Percentiles rank a stretch among this genome's conserved stretches.
Conservation (phyloP, 257 asterid species). For the Orobanche coerulescens region DNA sequence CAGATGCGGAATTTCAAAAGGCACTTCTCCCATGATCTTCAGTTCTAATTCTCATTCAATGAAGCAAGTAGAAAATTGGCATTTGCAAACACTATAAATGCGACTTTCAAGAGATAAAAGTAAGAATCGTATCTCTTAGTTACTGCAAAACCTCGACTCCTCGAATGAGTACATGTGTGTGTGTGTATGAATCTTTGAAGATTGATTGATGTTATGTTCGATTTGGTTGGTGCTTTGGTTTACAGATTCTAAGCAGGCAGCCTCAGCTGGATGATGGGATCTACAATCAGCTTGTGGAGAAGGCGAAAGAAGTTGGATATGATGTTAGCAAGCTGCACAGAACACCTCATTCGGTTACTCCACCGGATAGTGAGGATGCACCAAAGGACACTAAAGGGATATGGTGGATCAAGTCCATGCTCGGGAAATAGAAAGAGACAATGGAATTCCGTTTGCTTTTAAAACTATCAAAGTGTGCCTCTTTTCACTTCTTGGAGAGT, state of each 20-base stretch:
- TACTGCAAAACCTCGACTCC: too few species aligned
- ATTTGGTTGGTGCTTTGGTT: neutral
- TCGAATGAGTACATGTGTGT: neutral
- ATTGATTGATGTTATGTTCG: neutral
- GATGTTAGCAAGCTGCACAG: constrained; percentile 67
- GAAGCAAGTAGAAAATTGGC: too few species aligned
- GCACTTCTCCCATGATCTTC: too few species aligned
- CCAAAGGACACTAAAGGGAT: constrained; percentile 51
- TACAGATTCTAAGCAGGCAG: constrained; percentile 55
- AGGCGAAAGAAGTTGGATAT: constrained; percentile 57
- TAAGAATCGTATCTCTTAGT: too few species aligned
- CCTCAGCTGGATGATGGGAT: constrained; percentile 44
- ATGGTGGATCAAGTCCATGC: constrained; percentile 83
- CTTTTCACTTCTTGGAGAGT: too few species aligned
- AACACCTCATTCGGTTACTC: constrained; percentile 54
- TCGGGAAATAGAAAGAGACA: constrained; percentile 1
- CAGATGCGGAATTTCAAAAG: too few species aligned
- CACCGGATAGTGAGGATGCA: constrained; percentile 40
- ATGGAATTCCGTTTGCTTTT: too few species aligned
- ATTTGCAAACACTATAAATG: too few species aligned
- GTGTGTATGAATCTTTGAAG: too few species aligned
- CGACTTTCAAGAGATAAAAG: too few species aligned
- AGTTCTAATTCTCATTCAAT: too few species aligned
- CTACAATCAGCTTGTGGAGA: constrained; percentile 46
- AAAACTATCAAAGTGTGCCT: too few species aligned